These are phyloP conservation scores for Aspergillus sclerotiicarbonarius DNA, from an alignment of 495 filamentous ascomycete genomes.

Conservation along the genomic window DNA sequence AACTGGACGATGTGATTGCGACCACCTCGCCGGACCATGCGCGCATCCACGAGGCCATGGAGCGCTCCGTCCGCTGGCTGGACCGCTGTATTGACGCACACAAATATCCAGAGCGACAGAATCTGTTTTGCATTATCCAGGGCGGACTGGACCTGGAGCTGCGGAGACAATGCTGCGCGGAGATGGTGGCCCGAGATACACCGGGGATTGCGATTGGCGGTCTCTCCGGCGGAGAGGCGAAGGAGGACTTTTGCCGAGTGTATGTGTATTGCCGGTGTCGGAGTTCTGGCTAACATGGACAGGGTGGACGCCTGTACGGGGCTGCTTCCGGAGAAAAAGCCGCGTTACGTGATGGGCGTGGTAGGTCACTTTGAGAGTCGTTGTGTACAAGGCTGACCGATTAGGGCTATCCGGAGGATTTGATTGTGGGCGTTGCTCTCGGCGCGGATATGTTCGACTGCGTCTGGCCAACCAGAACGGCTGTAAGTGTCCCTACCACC, in stretches of 20 bases:
- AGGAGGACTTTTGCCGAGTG: constrained; percentile 62
- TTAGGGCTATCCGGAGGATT: constrained; percentile 88
- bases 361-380: constrained; percentile 40
- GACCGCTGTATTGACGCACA: constrained; percentile 95
- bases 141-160: constrained; percentile 91
- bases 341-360: constrained; percentile 97
- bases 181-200: constrained; percentile 89
- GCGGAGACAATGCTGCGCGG: constrained; percentile 75
- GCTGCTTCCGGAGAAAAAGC: constrained; percentile 83
- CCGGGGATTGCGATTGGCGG: constrained; percentile 97
- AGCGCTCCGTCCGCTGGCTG: constrained; percentile 95
- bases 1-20: constrained; percentile 94
- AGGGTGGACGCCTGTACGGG: constrained; percentile 84
- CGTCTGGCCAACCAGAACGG: constrained; percentile 96
- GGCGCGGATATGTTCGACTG: constrained; percentile 99
- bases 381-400: constrained; percentile 14
- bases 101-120: constrained; percentile 77
- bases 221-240: constrained; percentile 79
- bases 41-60: constrained; percentile 92
- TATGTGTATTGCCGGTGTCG: constrained; percentile 23
- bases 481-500: constrained; percentile 42
- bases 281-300: constrained; percentile 13
- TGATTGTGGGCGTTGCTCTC: constrained; percentile 85
- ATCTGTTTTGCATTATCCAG: constrained; percentile 99
- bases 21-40: constrained; percentile 85